Base-by-base conservation (phyloP, 2,329 filamentous ascomycete species). In the Paecilomyces sp. region DNA sequence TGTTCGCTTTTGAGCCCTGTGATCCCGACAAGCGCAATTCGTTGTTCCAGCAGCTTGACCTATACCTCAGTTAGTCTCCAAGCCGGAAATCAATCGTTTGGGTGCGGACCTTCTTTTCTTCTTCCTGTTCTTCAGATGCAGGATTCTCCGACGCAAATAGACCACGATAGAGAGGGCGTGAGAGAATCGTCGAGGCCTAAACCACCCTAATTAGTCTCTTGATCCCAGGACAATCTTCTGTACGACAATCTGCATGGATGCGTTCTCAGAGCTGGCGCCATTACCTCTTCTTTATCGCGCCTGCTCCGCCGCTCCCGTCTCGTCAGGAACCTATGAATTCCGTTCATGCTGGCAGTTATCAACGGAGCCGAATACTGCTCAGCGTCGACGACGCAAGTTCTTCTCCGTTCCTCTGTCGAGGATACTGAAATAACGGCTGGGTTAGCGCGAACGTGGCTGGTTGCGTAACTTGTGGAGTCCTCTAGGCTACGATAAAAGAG, bases 1-100 rank as follows among this genome's bases (percentile, higher is more conserved):
- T 95, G 90, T 53, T 82, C 77, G 61, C 86, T 77, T 79, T 83
- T 73, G 78, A 88, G 74, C 11, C 74, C 77, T 4, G 79, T 76
- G 61, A 85, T 83, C 52, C 85, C 85, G 61, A 77, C 74, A 22
- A 77, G 71, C 47, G 80, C 72, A 30, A 88, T 71, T 54, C 81
- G 78, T 54, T 81, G 75, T 59, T 82, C 76, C 33, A 88, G 75
- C 34, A 73, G 73, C 64, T 83, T 81, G 67, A 85, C 74, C 83
- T 81, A 34, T 1, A 28, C 41, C 24, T 25, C 31, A 18, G 50
- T 18, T 55, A 56, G 22, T 25, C 13, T 52, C 25, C 18, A 50
- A 28, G 13, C 54, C 24, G 33, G 24, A 18, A 56, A 28, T 7
- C 22, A 8, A 41, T 31, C 12, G 25, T 47, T 47, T 41, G 12